Evolutionary conservation across 2,329 filamentous ascomycete genomes (phyloP).

Genomic region (Fusarium nurragi): DNA sequence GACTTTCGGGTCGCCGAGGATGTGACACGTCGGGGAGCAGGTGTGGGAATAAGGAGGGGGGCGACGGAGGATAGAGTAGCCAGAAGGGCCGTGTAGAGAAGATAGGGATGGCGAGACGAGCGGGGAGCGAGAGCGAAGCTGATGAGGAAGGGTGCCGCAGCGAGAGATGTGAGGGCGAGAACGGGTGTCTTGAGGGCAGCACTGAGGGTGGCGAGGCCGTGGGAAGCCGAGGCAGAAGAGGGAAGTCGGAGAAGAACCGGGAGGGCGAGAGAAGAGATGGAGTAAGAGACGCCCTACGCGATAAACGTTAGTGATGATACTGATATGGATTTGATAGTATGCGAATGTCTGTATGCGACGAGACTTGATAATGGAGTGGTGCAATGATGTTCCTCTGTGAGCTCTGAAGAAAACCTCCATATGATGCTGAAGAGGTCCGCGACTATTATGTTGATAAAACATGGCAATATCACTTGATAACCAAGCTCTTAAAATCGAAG

Average conservation of each 20-base stretch:
- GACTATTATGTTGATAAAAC: not conserved
- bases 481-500: not conserved
- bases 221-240: conserved; percentile 74
- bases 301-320: conserved; percentile 26
- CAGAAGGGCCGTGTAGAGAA: conserved; percentile 83
- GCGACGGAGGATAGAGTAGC: conserved; percentile 69
- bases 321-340: not conserved
- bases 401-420: not conserved
- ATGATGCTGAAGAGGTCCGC: not conserved
- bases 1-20: conserved; percentile 45
- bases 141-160: conserved; percentile 76
- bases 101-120: conserved; percentile 83
- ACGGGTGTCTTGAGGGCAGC: conserved; percentile 71
- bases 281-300: conserved; percentile 86
- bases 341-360: not conserved
- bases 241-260: conserved; percentile 84
- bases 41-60: conserved; percentile 57
- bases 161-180: conserved; percentile 72
- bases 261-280: conserved; percentile 79
- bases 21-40: conserved; percentile 42
- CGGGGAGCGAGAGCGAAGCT: conserved; percentile 81
- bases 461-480: conserved; percentile 25
- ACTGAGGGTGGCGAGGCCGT: conserved; percentile 75
- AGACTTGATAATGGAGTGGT: not conserved
- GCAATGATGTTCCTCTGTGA: not conserved